Percentiles rank a stretch among this genome's conserved stretches.
phyloP scores from a whole-genome alignment of 2,329 filamentous ascomycete species.

The Diaporthe citriasiana region DNA sequence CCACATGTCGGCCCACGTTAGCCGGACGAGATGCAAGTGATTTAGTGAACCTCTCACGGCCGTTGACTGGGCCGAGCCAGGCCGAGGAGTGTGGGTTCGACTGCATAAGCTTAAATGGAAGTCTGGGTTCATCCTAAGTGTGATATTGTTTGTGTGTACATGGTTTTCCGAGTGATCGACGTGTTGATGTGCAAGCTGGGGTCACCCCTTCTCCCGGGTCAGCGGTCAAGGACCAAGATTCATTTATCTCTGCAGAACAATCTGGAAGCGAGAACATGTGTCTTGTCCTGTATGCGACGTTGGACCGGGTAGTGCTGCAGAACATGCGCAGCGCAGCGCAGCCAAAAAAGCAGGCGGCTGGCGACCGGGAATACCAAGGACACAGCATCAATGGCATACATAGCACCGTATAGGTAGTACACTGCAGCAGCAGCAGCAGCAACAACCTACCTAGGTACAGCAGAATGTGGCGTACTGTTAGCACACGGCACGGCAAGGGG shows the following conservation, averaged over 20 bases:
- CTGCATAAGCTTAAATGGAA: conserved; percentile 34
- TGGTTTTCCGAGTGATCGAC: conserved; percentile 15
- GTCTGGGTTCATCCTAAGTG: conserved; percentile 13
- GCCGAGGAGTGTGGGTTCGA: neutral
- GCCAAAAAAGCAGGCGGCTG: neutral
- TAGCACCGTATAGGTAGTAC: too few relatives aligned
- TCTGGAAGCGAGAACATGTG: conserved; percentile 17
- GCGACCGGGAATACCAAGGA: conserved; percentile 23
- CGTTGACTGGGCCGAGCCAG: conserved; percentile 25
- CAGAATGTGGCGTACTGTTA: neutral
- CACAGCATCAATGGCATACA: neutral
- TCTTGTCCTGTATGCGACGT: conserved; percentile 11
- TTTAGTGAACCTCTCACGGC: neutral
- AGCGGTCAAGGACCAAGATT: conserved; percentile 26
- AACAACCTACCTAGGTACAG: neutral
- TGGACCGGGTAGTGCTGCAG: conserved; percentile 19
- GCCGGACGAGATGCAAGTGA: conserved; percentile 2
- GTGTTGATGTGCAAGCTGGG: conserved; percentile 14
- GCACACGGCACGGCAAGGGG: conserved; percentile 7
- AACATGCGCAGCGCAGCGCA: neutral
- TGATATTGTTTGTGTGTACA: neutral
- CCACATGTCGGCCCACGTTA: conserved; percentile 1
- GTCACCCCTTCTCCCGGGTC: conserved; percentile 31
- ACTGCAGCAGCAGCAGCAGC: too few relatives aligned
- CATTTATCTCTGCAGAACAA: neutral